Base-by-base conservation (phyloP, 140 eudicot species). In the Bidens hawaiensis region DNA sequence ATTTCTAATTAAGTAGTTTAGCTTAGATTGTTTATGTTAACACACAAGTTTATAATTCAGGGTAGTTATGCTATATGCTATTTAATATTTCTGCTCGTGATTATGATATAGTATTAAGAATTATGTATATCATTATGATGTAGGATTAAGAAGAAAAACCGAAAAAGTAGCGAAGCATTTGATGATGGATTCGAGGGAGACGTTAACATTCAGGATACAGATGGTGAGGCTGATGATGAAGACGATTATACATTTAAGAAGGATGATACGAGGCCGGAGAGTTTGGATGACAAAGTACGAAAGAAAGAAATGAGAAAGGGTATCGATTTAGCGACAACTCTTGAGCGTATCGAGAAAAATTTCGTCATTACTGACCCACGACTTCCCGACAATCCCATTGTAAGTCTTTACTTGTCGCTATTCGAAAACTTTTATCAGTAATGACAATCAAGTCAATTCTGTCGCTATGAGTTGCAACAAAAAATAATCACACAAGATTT, bases 341-440 rank as follows among this genome's bases (percentile, higher is more conserved):
- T 91, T 51, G 98, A 91, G 73, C 98, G 98, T 82, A 91, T 91
- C 0, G 96, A 91, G 87, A 91, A 91, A 64, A 91, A 93, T 66
- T 93, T 93, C 58, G 99, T 93, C 81, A 93, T 88, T 56, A 93
- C 99, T 18, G 99, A 93, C 88, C 99, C 99, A 5, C 78, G 99
- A 70, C 82, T 93, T 62, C 99, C 99, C 15, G 99, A 93, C 65
- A 91, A 91, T 75, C 98, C 98, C 78, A 91, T 91, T 75, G 98
- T 91, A 82, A 87, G 96, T 43, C 45, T 21, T 42, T 21, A 10
- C 4, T 42, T 13, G 2, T 54, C 11, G 15, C 31, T 23, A 9
- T 23, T 54, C 1, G 3, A 48, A 27, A 11, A 4, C 11, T 25
- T 11, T 16, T 13, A 43, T 49, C 18, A 50, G 30, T 30, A 47